Percentiles rank a stretch among this genome's conserved stretches.
Conservation (phyloP, 352 stramenopile genomes). For the Peronosclerospora sorghi region DNA sequence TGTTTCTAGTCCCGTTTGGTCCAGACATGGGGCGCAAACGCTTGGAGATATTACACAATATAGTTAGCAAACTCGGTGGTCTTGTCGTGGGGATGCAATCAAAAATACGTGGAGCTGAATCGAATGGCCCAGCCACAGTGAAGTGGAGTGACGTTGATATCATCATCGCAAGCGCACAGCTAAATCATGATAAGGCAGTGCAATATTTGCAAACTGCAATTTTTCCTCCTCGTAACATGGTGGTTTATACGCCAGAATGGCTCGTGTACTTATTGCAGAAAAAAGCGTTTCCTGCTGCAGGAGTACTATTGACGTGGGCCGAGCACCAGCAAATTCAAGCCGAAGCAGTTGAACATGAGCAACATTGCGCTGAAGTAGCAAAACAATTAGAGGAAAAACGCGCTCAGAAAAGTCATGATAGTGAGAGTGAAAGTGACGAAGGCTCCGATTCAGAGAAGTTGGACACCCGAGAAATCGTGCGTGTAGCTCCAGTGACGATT, state of each 20-base stretch:
- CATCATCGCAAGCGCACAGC: conserved; percentile 32
- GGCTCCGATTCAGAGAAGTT: conserved; percentile 34
- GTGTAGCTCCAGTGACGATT: conserved; percentile 22
- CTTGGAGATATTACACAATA: conserved; percentile 47
- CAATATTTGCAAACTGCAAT: conserved; percentile 17
- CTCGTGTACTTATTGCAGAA: conserved; percentile 40
- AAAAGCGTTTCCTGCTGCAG: conserved; percentile 22
- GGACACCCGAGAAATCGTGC: conserved; percentile 28
- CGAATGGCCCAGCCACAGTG: conserved; percentile 3
- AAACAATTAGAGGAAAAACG: conserved; percentile 7
- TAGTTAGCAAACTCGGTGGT: conserved; percentile 44
- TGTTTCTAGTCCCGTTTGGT: conserved; percentile 47
- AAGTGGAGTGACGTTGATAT: conserved; percentile 37
- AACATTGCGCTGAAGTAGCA: conserved; percentile 17
- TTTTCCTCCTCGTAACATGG: conserved; percentile 26
- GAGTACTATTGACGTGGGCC: conserved; percentile 27
- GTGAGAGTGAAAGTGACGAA: conserved; percentile 33
- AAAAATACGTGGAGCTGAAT: conserved; percentile 3
- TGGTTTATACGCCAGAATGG: conserved; percentile 52
- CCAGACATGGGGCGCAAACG: conserved; percentile 55
- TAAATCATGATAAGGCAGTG: conserved; percentile 25
- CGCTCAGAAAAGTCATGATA: conserved; percentile 5
- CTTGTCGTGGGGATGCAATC: conserved; percentile 14
- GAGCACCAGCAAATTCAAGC: conserved; percentile 22
- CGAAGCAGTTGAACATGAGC: conserved; percentile 17